Base-by-base conservation (phyloP, 768 basidiomycete species). In the Rubroboletus pulcherrimus region DNA sequence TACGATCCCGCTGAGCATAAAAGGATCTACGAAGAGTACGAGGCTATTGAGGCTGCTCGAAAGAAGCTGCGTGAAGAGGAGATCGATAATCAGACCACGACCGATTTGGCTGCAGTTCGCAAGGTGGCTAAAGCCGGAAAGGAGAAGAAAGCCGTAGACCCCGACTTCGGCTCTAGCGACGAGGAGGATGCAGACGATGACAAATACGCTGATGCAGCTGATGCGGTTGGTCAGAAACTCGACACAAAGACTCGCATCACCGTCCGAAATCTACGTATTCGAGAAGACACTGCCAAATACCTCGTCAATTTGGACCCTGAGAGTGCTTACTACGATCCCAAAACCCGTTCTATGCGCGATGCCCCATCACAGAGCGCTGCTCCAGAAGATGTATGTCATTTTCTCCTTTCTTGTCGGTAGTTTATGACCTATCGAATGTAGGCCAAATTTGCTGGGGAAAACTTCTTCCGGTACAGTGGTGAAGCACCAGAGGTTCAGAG, bases 321-420 rank as follows among this genome's bases (percentile, higher is more conserved):
- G 0, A 93, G 91, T 64, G 97, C 97, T 9, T 98, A 98, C 76
- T 99, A 99, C 69, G 97, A 99, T 68, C 97, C 97, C 45, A 99
- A 99, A 77, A 98, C 97, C 12, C 87, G 97, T 66, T 98, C 96
- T 7, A 99, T 99, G 97, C 89, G 97, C 73, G 97, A 99, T 66
- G 95, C 96, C 40, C 97, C 96, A 0, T 57, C 86, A 14, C 84
- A 82, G 69, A 82, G 84, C 62, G 76, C 91, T 26, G 78, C 85
- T 7, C 75, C 91, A n/a, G 93, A 96, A 72, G 96, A 98, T 66
- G 94, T 95, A 68, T 49, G 89, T 75, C 37, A 6, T 24, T 12
- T 48, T 48, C 24, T 24, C 3, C 30, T 54, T 34, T 39, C 53
- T 37, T 57, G 30, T 34, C 6, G 21, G 34, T 14, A 24, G 21